Base-by-base conservation (phyloP, 306 rosid genomes). In the Rosa multiflora region DNA sequence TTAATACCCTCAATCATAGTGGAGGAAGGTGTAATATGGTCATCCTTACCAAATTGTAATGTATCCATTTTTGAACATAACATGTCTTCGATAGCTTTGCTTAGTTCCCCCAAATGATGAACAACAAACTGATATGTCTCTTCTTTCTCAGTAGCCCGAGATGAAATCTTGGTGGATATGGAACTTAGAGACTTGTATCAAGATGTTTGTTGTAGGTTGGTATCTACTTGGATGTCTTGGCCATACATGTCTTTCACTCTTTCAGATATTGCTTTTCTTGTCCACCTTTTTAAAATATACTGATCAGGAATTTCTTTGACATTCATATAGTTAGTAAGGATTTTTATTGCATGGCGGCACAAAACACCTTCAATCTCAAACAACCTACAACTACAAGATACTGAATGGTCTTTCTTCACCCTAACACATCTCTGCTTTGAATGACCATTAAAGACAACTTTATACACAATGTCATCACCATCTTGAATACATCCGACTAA, bases 161-260 rank as follows among this genome's bases (percentile, higher is more conserved):
- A 37, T 74, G 78, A 74, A 58, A 75, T 40, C 32, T 17, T 56
- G 14, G 56, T 75, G 39, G 14, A 75, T 29, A 29, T 29, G 32
- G 32, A 29, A 29, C 32, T 29, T 29, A 58, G 46, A 7, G 15
- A 75, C 12, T 0, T 40, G 17, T 49, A 49, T 20, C 52, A 15
- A n/a, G 49, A 56, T 9, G 78, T 20, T 40, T 74, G 55, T 42
- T 39, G 37, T 10, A 56, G 40, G 11, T 40, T 74, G 10, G 11
- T 4, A 18, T 74, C n/a, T 0, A 23, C 68, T 74, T 74, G 21
- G 13, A 74, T 56, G 15, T 56, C 78, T 4, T 5, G 0, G 12
- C 68, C 53, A 56, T 42, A 4, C 18, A 39, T 74, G 13, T 55
- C 6, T 74, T 55, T 7, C 20, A 74, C 52, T 18, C 13, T 55